Evolutionary conservation across 345 rosid genomes (phyloP).

Genomic region (Trapa bicornis): DNA sequence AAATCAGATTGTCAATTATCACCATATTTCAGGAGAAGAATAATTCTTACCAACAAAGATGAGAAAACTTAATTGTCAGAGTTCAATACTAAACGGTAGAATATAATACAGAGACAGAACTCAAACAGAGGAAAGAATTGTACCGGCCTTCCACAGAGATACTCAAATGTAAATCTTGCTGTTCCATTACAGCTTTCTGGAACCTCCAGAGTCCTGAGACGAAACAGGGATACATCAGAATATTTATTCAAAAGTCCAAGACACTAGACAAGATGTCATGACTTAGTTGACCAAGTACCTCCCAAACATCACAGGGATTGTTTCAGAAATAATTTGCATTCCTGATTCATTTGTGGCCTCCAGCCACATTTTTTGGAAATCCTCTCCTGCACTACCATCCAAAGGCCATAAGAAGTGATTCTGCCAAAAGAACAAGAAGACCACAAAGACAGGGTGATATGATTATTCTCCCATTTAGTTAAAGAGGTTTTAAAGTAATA

Average conservation of each 20-base stretch:
- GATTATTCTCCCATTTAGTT: neutral
- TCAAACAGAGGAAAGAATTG: neutral
- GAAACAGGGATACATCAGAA: conserved; percentile 7
- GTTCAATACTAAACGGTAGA: neutral
- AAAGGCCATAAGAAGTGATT: conserved; percentile 72
- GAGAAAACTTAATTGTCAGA: neutral
- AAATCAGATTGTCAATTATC: neutral
- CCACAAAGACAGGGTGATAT: neutral
- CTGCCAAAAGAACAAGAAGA: conserved; percentile 20
- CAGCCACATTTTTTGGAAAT: conserved; percentile 59
- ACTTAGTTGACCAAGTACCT: conserved; percentile 35
- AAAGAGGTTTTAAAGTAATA: neutral
- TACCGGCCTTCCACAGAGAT: conserved; percentile 79
- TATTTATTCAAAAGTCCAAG: neutral
- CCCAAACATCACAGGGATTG: conserved; percentile 85
- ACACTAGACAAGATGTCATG: neutral
- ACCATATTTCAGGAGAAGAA: neutral
- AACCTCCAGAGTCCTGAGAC: conserved; percentile 56
- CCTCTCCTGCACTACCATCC: conserved; percentile 25
- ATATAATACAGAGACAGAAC: neutral
- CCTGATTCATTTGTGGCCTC: conserved; percentile 46
- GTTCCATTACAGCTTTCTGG: conserved; percentile 77
- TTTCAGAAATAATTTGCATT: conserved; percentile 43
- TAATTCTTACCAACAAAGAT: neutral
- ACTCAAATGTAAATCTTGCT: conserved; percentile 66